A percentile compares a stretch with the other conserved stretches of the same genome.
These are phyloP conservation scores for Calonectria pteridis DNA, from an alignment of 2,329 filamentous ascomycete genomes.

Conservation along the genomic window DNA sequence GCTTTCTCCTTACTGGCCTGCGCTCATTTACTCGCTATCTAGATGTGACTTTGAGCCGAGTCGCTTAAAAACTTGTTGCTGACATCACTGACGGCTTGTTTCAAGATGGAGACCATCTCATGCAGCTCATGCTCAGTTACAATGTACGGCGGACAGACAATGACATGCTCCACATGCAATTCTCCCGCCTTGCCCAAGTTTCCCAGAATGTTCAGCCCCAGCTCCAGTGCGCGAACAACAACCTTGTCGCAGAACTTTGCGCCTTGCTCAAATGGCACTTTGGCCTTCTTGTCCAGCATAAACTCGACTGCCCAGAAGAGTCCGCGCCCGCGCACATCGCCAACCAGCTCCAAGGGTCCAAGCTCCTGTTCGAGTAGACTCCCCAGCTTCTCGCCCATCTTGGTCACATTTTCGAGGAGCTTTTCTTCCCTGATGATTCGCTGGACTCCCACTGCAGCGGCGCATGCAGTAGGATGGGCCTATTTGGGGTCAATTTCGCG, in stretches of 20 bases:
- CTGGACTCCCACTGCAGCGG: conserved; percentile 19
- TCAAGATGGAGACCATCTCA: conserved; percentile 14
- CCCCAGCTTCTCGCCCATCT: conserved; percentile 16
- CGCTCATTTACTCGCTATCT: neutral
- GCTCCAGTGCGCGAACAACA: neutral
- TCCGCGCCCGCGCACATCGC: conserved; percentile 21
- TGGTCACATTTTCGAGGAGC: conserved; percentile 11
- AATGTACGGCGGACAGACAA: conserved; percentile 19
- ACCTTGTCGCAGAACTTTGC: conserved; percentile 8
- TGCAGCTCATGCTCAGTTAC: conserved; percentile 15
- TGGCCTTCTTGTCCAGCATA: conserved; percentile 4
- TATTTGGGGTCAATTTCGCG: neutral
- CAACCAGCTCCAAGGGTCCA: conserved; percentile 5
- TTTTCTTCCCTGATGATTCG: conserved; percentile 11
- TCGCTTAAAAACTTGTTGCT: neutral
- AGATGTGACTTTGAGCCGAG: neutral
- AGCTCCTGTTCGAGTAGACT: conserved; percentile 5
- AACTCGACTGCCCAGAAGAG: conserved; percentile 30
- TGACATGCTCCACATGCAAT: conserved; percentile 20
- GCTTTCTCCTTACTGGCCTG: too few species aligned
- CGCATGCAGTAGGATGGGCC: conserved; percentile 23
- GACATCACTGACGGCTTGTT: conserved; percentile 28
- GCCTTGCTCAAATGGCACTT: neutral
- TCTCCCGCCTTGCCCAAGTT: conserved; percentile 16
- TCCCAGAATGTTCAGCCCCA: conserved; percentile 22